Evolutionary conservation across 2,329 filamentous ascomycete species (phyloP).

Genomic region (Reticulascus tulasneorum): DNA sequence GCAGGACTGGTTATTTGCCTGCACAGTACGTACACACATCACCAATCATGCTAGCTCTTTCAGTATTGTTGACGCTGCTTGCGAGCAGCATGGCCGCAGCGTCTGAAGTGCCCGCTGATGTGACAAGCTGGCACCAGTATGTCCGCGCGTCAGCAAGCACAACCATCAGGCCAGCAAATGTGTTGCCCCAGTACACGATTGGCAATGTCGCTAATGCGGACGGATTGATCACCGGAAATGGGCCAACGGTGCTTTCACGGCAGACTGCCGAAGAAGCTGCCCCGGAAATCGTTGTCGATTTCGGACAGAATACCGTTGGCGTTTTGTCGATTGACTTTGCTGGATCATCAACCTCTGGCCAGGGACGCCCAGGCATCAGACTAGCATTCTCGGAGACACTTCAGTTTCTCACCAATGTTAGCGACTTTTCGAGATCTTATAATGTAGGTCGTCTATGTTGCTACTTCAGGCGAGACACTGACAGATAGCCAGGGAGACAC

Average conservation of each 20-base stretch:
- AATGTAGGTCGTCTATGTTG: slow-evolving; percentile 28
- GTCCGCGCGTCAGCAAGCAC: slow-evolving; percentile 30
- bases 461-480: not conserved
- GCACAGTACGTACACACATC: too few relatives aligned
- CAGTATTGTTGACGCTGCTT: too few relatives aligned
- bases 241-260: slow-evolving; percentile 27
- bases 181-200: slow-evolving; percentile 26
- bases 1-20: too few relatives aligned
- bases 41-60: too few relatives aligned
- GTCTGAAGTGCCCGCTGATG: slow-evolving; percentile 3
- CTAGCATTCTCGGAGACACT: slow-evolving; percentile 47
- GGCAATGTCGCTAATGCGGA: slow-evolving; percentile 35
- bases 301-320: slow-evolving; percentile 44
- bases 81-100: too few relatives aligned
- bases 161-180: slow-evolving; percentile 25
- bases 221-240: slow-evolving; percentile 24
- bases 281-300: slow-evolving; percentile 43
- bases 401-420: slow-evolving; percentile 37
- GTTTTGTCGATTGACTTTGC: slow-evolving; percentile 38
- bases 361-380: slow-evolving; percentile 34
- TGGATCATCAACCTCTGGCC: slow-evolving; percentile 21
- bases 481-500: slow-evolving; percentile 14
- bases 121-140: slow-evolving; percentile 32
- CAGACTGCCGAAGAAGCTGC: slow-evolving; percentile 7
- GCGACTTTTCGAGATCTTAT: slow-evolving; percentile 46